Base-by-base conservation (phyloP, 2,329 filamentous ascomycete genomes). In the Coniella lustricola region DNA sequence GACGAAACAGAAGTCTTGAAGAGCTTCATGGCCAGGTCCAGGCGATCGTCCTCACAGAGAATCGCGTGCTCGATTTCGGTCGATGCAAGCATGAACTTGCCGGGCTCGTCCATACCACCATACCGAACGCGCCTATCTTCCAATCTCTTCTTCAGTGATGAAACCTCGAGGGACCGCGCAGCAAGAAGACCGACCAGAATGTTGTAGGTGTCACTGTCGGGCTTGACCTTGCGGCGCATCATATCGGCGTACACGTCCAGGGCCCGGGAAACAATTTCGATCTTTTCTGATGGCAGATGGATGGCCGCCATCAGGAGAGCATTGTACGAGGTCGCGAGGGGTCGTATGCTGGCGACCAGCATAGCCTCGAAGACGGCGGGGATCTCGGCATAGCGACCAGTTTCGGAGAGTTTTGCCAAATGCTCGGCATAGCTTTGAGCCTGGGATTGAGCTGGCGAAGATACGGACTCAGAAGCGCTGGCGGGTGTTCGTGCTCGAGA, bases 211-310 rank as follows among this genome's bases (percentile, higher is more conserved):
- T 86, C 80, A 46, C 83, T 82, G 63, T 96, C 85, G 7, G 91
- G 90, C 17, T 78, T 71, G 20, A 97, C 84, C 57, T 84, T 85
- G 55, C 90, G 85, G 56, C 85, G 82, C 57, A 95, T 81, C 93
- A 98, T 97, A 64, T 97, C 90, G 14, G 90, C 85, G 66, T 97
- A 98, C 45, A 98, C 87, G 69, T 95, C 90, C 45, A 97, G 76
- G 4, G 89, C 90, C 71, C 95, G 95, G 53, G 89, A 85, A 13
- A 95, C 87, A 45, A 93, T 82, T 68, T 94, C 86, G 46, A 85
- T 85, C 66, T 84, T 86, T 64, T 87, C 84, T 20, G 76, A 74
- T 7, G 90, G 87, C 16, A 96, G 77, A 57, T 88, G 78, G 53
- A 96, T 88, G 13, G 90, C 90, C 5, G 93, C 88, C 59, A 84